Base-by-base conservation (phyloP, 495 filamentous ascomycete species). In the Xylaria curta region DNA sequence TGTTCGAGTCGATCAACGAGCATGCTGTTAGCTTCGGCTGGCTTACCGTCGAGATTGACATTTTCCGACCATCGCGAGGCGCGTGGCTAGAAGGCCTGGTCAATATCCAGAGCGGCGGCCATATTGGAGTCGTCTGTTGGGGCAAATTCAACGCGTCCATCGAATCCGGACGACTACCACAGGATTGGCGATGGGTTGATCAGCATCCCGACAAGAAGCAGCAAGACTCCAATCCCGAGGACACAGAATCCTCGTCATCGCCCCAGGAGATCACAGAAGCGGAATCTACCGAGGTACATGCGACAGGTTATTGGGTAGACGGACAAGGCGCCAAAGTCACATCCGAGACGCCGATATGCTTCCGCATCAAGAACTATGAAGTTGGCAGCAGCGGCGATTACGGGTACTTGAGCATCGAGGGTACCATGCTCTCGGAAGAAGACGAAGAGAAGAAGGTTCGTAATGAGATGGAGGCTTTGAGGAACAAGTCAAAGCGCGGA, bases 301-400 rank as follows among this genome's bases (percentile, higher is more conserved):
- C 82, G n/a, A 85, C 84, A 3, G 85, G 85, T 13, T 85, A 85
- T 69, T 87, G 85, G 85, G 77, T 82, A 21, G 76, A 85, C 47
- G 82, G 78, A 26, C 66, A 59, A 4, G 81, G 81, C 4, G 66
- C 67, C 15, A 82, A 79, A 56, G 76, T 86, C 56, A 72, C 74
- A 19, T 81, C 81, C 51, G 76, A 75, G 0, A 64, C 72, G 4
- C 85, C 83, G 75, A 76, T 85, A 44, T 76, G 78, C 46, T 87
- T 86, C 78, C 80, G 84, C 53, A 85, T 87, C 76, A 85, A 84
- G 70, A 83, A 83, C 67, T 87, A 82, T 63, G 84, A 87, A 46
- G 82, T 85, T 31, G 83, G 83, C 10, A 76, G 81, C n/a, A 84
- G 84, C 8, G 84, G 84, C 54, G 83, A 87, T 56, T 82, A 83